phyloP scores from a whole-genome alignment of 2,329 filamentous ascomycete species.

The Ceratocystis variospora region DNA sequence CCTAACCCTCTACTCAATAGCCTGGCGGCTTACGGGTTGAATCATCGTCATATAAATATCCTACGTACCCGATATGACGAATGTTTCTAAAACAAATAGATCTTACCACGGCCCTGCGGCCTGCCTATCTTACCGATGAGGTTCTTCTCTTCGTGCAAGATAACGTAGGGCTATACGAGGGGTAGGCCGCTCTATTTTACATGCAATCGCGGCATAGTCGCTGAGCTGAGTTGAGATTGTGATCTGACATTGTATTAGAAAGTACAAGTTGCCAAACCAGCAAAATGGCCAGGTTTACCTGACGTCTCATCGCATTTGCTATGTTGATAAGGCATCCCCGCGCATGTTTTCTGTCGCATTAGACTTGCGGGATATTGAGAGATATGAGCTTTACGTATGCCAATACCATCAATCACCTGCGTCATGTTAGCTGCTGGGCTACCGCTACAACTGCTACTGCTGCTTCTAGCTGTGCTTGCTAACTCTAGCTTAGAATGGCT shows the following conservation, averaged over 20 bases:
- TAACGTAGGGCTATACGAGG: constrained; percentile 93
- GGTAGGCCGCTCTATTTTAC: constrained; percentile 41
- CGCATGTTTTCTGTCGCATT: constrained; percentile 72
- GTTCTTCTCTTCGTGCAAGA: constrained; percentile 92
- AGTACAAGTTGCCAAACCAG: constrained; percentile 85
- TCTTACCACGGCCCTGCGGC: constrained; percentile 89
- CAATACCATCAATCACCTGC: neutral
- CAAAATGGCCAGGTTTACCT: constrained; percentile 95
- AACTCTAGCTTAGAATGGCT: constrained; percentile 44
- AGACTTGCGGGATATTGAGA: constrained; percentile 80
- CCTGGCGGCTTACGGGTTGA: neutral
- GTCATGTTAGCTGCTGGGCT: too few relatives aligned
- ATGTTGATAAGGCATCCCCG: constrained; percentile 79
- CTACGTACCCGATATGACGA: constrained; percentile 40
- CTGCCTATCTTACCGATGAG: constrained; percentile 84
- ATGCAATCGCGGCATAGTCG: neutral
- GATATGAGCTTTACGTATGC: constrained; percentile 73
- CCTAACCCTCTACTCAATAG: neutral
- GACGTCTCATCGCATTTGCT: constrained; percentile 90
- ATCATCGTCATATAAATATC: neutral
- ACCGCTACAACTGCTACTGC: constrained; percentile 29
- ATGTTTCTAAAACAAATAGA: constrained; percentile 97
- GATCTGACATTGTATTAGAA: constrained; percentile 39
- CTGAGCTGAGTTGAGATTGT: neutral
- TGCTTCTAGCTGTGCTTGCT: neutral